phyloP scores from a whole-genome alignment of 129 eudicot genomes.

The sunflower (Helianthus annuus) region HanXRQr2.0-SUNRISE NC_035443.2:153984613-153985112 shows the following conservation, averaged over 20 bases:
- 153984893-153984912: background rate
- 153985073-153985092: background rate
- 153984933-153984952: background rate
- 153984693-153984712: conserved; percentile 67
- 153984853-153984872: background rate
- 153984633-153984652: conserved; percentile 45
- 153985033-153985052: no score
- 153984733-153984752: conserved; percentile 8
- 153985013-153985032: background rate
- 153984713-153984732: conserved; percentile 48
- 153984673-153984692: conserved; percentile 58
- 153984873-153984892: background rate
- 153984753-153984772: conserved; percentile 2
- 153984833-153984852: background rate
- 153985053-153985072: background rate
- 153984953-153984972: background rate
- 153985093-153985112: background rate
- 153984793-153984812: background rate
- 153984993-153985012: background rate
- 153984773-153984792: conserved; percentile 2
- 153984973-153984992: background rate
- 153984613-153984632: background rate
- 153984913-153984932: background rate
- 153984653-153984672: conserved; percentile 45
- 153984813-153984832: background rate